Base-by-base conservation (phyloP, 495 filamentous ascomycete species). In the Cercophora scortea region DNA sequence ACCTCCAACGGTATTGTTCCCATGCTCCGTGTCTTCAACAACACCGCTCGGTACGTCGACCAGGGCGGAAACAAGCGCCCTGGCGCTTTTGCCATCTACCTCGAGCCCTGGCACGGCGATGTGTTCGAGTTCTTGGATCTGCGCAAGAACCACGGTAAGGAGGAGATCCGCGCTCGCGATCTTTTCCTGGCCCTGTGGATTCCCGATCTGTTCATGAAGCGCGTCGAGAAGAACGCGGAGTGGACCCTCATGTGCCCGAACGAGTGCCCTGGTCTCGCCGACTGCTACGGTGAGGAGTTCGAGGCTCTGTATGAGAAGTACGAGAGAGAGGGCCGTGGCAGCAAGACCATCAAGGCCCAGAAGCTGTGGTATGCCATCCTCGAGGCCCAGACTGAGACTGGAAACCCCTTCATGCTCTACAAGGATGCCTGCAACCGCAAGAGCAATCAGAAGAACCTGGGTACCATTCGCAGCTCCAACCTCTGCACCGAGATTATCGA, bases 381-480 rank as follows among this genome's bases (percentile, higher is more conserved):
- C 40, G 93, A 98, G 71, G 86, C 94, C 52, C 93, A 98, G 75
- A 96, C 90, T 33, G 93, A 98, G 82, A 98, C 93, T 40, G 93
- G 93, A 52, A 96, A 95, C 73, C 93, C 93, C 43, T 98, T 94
- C 77, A 97, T 98, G 88, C 83, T 96, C 50, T 98, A 98, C 85
- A 98, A 98, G 78, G 93, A 98, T 71, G 82, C 86, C 58, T 92
- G 88, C 79, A 98, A 98, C 79, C 81, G 83, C 61, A 98, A 98
- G 83, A 96, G 90, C 79, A 98, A 98, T 81, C 93, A 98, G 72
- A 95, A 97, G 85, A 98, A 98, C 67, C 79, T 98, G 33, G 93
- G 93, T 43, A 95, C 90, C 43, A 97, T 98, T 61, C 89, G 88
- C 65, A 96, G 88, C 79, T 98, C 93, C 61, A 98, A 98, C 74